A percentile compares a stretch with the other conserved stretches of the same genome.
Evolutionary conservation across 768 basidiomycete species (phyloP).

Genomic region (Stropharia rugosoannulata): DNA sequence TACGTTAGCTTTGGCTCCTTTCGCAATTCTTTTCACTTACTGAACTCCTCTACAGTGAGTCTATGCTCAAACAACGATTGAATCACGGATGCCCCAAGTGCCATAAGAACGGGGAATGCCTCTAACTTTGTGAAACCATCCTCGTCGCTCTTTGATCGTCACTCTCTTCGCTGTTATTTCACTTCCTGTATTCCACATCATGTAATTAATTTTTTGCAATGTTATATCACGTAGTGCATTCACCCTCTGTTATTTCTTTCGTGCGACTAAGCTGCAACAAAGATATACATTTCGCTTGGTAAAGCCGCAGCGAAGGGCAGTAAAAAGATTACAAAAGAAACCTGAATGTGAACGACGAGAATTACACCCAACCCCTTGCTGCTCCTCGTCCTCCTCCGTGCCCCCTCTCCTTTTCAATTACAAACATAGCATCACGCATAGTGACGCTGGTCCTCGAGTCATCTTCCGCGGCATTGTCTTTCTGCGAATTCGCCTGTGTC

Average conservation of each 20-base stretch:
- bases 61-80: constrained; percentile 64
- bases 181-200: neutral
- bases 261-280: neutral
- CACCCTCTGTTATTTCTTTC: neutral
- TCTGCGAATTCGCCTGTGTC: constrained; percentile 21
- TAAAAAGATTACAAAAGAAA: too few species aligned
- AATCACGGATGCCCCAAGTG: constrained; percentile 79
- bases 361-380: constrained; percentile 48
- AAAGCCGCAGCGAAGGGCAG: too few species aligned
- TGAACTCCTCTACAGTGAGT: constrained; percentile 47
- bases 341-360: too few species aligned
- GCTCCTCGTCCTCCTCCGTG: constrained; percentile 82
- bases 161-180: neutral
- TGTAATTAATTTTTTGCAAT: neutral
- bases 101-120: constrained; percentile 54
- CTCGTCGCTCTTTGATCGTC: neutral
- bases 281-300: too few species aligned
- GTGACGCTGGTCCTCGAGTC: constrained; percentile 62
- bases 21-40: neutral
- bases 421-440: constrained; percentile 82
- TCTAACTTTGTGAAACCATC: constrained; percentile 17
- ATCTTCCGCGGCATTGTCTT: constrained; percentile 46
- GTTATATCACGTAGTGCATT: neutral
- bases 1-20: constrained; percentile 36
- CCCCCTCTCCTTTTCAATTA: constrained; percentile 78